Conservation (phyloP, 345 rosid species). For the thale cress (Arabidopsis thaliana) region TAIR10.1 NC_003070.9:4066001-4066500, state of each 20-base stretch:
- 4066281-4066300: conserved; percentile 48
- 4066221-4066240: conserved; percentile 85
- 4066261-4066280: conserved; percentile 54
- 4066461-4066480: conserved; percentile 40
- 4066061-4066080: conserved; percentile 44
- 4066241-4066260: conserved; percentile 46
- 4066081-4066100: conserved; percentile 50
- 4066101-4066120: conserved; percentile 42
- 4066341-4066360: not conserved
- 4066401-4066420: conserved; percentile 35
- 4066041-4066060: conserved; percentile 34
- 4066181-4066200: conserved; percentile 76
- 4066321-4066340: conserved; percentile 19
- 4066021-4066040: conserved; percentile 46
- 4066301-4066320: conserved; percentile 44
- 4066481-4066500: conserved; percentile 6
- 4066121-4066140: conserved; percentile 10
- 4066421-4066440: conserved; percentile 29
- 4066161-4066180: conserved; percentile 73
- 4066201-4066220: conserved; percentile 51
- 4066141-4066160: conserved; percentile 12
- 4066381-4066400: conserved; percentile 1
- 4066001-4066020: conserved; percentile 34
- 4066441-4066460: conserved; percentile 31
- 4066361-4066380: not conserved